Base-by-base conservation (phyloP, 352 stramenopile genomes). In the Detonula confervacea region DNA sequence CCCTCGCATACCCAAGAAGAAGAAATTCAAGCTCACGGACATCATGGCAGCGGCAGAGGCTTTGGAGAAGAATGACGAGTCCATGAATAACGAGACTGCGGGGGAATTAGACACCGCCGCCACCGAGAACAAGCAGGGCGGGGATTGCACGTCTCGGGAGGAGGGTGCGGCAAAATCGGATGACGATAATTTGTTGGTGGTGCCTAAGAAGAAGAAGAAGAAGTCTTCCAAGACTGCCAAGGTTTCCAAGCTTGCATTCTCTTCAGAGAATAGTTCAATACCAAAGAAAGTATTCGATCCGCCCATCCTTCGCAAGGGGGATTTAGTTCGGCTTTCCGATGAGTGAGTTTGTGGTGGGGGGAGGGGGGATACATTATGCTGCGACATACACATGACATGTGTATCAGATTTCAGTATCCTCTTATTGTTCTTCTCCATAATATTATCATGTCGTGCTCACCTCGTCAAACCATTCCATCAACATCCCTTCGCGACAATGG, bases 271-370 rank as follows among this genome's bases (percentile, higher is more conserved):
- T 27, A 68, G n/a, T 68, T 25, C 14, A 16, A 11, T 2, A 51
- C 0, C 8, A 16, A 37, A 44, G 2, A 37, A 37, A 8, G 3
- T 37, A 8, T 64, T 64, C n/a, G 42, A 69, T 62, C 69, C 59
- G 37, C 56, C 69, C 20, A 67, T 80, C 39, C 55, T 80, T 42
- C 72, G 62, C 4, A 80, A 73, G 42, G 72, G 72, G 25, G 72
- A 80, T 63, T 62, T 80, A 42, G 72, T 80, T 29, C 39, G 72
- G 11, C 52, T 80, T 46, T 80, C 72, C 16, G 57, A 80, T 30
- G 62, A 80, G 72, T 80, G 29, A 80, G 69, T 76, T 33, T 30
- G 4, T 37, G 12, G n/a, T 70, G 51, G 27, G 35, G 4, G 9
- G 18, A 7, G 30, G 30, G 63, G 46, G 46, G 25, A 18, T 8